These are phyloP conservation scores for Blastocrithidia nonstop DNA, from an alignment of 208 protist species.

Conservation along the genomic window DNA sequence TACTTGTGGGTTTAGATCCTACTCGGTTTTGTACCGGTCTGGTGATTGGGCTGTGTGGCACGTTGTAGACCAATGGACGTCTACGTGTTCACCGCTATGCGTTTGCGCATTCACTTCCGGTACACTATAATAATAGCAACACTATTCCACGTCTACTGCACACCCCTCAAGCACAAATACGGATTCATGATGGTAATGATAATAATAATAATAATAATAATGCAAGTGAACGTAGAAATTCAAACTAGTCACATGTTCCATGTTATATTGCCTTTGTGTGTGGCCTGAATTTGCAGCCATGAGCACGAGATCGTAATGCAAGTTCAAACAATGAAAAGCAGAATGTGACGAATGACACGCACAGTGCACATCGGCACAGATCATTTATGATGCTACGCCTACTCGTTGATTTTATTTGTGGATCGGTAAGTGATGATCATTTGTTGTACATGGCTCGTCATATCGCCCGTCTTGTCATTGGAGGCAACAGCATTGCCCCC, in stretches of 20 bases:
- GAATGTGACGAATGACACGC: slow-evolving; percentile 5
- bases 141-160: slow-evolving; percentile 25
- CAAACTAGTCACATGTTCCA: too few species aligned
- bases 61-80: slow-evolving; percentile 36
- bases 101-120: slow-evolving; percentile 18
- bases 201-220: too few species aligned
- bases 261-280: slow-evolving; percentile 79
- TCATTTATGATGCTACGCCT: slow-evolving; percentile 37
- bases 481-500: slow-evolving; percentile 74
- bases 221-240: too few species aligned
- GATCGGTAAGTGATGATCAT: slow-evolving; percentile 28
- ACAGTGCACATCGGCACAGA: slow-evolving; percentile 9
- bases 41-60: slow-evolving; percentile 56
- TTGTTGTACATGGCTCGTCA: slow-evolving; percentile 21
- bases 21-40: slow-evolving; percentile 64
- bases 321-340: slow-evolving; percentile 3
- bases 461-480: slow-evolving; percentile 68
- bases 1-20: slow-evolving; percentile 30
- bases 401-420: slow-evolving; percentile 65
- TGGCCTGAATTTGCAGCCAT: slow-evolving; percentile 46
- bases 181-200: too few species aligned
- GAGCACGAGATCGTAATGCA: slow-evolving; percentile 1
- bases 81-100: slow-evolving; percentile 45
- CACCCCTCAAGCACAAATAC: too few species aligned
- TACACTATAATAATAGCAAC: too few species aligned